Base-by-base conservation (phyloP, 805 yeast genomes). In the Naumovozyma dairenensis region DNA sequence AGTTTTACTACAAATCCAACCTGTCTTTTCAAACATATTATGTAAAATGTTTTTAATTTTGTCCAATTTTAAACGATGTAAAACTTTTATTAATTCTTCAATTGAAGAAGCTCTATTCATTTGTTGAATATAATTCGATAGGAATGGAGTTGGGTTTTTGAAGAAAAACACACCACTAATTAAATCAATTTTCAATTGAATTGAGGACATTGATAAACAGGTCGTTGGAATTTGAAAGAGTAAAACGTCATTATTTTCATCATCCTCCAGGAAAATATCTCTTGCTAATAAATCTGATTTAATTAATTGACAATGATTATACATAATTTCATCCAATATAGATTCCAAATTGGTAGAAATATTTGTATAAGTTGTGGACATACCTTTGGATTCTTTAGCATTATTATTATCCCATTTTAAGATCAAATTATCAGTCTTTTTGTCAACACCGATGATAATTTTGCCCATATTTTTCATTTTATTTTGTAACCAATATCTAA, bases 1-100 rank as follows among this genome's bases (percentile, higher is more conserved):
- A 6, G 51, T 49, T 29, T 44, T 48, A 27, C 50, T 48, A 28
- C 57, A 53, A 21, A 45, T 37, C 63, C 63, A 58, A 16, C 60
- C 60, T 4, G 59, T 54, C 34, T 56, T 58, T 28, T 52, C 55
- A 37, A 58, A 55, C 61, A 58, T 57, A 29, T 55, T 54, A 7
- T 46, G 39, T 9, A 58, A 27, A n/a, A 54, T 46, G 14, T 45
- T 45, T 2, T 46, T 48, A 9, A 54, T 54, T 31, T 55, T 57
- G 28, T 55, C 60, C 27, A 56, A 33, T 35, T 54, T 55, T 16
- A 58, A 41, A 17, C 38, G 46, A 24, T 52, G 59, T 16, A 58
- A 36, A 16, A 54, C 46, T 19, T 36, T 42, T 8, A 46, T 45
- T 24, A 55, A 36, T 25, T 55, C 57, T 17, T 42, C 49, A 4